Conservation (phyloP, 2,329 filamentous ascomycete species). For the Nothophoma quercina region DNA sequence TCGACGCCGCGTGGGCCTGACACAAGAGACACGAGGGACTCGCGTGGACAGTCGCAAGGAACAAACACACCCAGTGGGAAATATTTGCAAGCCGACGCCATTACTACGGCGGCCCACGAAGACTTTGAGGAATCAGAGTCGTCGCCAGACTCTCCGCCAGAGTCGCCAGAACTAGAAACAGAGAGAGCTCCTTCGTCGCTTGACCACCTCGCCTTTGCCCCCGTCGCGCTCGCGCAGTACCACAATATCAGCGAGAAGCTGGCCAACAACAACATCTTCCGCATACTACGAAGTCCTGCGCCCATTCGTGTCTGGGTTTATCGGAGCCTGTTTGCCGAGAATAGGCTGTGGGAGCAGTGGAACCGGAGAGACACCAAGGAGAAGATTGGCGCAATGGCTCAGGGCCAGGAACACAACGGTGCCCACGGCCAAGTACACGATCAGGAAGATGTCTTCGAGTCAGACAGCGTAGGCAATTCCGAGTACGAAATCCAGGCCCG, state of each 20-base stretch:
- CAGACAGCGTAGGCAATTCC: slow-evolving; percentile 24
- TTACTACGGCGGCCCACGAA: not conserved
- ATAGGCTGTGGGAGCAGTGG: slow-evolving; percentile 32
- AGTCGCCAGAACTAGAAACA: no score
- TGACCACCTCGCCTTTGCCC: slow-evolving; percentile 27
- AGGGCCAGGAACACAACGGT: not conserved
- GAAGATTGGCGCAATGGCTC: not conserved
- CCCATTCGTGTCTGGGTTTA: slow-evolving; percentile 39
- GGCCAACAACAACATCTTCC: slow-evolving; percentile 34
- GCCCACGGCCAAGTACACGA: not conserved
- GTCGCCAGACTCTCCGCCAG: no score
- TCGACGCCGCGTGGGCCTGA: slow-evolving; percentile 14
- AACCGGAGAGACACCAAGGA: slow-evolving; percentile 4
- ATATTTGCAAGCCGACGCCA: not conserved
- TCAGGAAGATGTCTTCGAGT: slow-evolving; percentile 20
- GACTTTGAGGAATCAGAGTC: no score
- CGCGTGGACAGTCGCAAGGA: not conserved
- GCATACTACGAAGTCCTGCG: slow-evolving; percentile 36
- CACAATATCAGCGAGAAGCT: slow-evolving; percentile 30
- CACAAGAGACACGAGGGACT: not conserved
- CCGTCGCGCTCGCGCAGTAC: slow-evolving; percentile 35
- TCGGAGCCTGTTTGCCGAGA: slow-evolving; percentile 31
- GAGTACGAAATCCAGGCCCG: slow-evolving; percentile 27
- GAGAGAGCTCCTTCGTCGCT: no score
- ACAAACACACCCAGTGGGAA: no score